Conservation (phyloP, 306 rosid species). For the Pyrus communis region DNA sequence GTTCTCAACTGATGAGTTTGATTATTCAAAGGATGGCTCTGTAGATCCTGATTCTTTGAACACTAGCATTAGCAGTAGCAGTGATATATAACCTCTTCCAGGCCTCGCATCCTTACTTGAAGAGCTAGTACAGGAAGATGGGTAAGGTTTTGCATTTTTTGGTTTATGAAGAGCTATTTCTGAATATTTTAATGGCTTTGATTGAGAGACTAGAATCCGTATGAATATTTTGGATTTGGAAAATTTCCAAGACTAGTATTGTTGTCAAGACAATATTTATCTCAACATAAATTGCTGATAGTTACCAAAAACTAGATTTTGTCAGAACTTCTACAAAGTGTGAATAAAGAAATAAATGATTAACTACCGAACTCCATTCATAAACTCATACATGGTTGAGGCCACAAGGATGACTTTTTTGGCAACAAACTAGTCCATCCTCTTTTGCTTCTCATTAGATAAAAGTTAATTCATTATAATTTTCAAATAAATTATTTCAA, state of each 20-base stretch:
- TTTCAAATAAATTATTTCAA: background rate
- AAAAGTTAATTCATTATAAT: background rate
- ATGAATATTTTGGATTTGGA: background rate
- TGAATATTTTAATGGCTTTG: background rate
- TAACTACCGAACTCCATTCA: background rate
- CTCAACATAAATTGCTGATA: background rate
- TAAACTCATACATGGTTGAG: background rate
- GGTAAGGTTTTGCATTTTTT: slow-evolving; percentile 37
- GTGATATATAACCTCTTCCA: slow-evolving; percentile 66
- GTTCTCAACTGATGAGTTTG: slow-evolving; percentile 3
- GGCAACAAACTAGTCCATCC: background rate
- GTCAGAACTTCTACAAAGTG: background rate
- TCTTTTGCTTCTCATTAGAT: background rate
- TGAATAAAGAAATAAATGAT: background rate
- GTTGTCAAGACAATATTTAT: background rate
- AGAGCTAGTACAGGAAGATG: slow-evolving; percentile 69
- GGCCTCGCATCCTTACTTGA: slow-evolving; percentile 76
- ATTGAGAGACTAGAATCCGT: background rate
- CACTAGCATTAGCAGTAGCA: slow-evolving; percentile 11
- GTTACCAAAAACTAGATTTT: background rate
- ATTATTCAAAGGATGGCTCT: slow-evolving; percentile 37
- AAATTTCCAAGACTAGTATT: background rate
- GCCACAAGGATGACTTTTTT: background rate
- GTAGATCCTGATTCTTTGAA: slow-evolving; percentile 34
- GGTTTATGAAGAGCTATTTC: background rate